Percentiles rank a stretch among this genome's conserved stretches.
phyloP scores from a whole-genome alignment of 2,329 filamentous ascomycete genomes.

The Torrubiella hemipterigena region DNA sequence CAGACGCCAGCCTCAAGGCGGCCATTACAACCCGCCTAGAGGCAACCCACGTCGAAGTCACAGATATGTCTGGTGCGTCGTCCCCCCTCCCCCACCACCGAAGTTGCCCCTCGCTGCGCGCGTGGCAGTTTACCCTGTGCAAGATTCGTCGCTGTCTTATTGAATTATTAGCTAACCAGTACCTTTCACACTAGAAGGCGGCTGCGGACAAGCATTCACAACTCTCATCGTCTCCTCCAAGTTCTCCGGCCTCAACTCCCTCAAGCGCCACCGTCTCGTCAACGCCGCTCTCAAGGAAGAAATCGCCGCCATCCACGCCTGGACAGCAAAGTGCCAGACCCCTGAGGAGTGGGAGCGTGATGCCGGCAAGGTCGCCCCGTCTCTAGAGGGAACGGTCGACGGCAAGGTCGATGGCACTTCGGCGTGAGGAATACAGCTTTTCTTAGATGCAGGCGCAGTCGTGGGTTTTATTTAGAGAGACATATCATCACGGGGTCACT shows the following conservation, averaged over 20 bases:
- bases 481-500: too few relatives aligned
- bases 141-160: too few relatives aligned
- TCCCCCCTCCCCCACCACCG: slow-evolving; percentile 1
- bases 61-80: slow-evolving; percentile 75
- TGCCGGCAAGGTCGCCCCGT: slow-evolving; percentile 24
- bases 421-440: slow-evolving; percentile 6
- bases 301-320: slow-evolving; percentile 85
- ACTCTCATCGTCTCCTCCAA: slow-evolving; percentile 50
- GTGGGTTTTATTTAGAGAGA: too few relatives aligned
- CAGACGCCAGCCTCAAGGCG: slow-evolving; percentile 56
- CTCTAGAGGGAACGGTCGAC: slow-evolving; percentile 29
- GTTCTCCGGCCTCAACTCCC: slow-evolving; percentile 60
- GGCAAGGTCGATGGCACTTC: slow-evolving; percentile 26
- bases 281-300: slow-evolving; percentile 75
- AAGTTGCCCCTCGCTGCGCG: not conserved
- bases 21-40: slow-evolving; percentile 60
- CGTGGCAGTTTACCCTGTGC: slow-evolving; percentile 1
- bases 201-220: slow-evolving; percentile 50
- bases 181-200: slow-evolving; percentile 30
- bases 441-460: not conserved
- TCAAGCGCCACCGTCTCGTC: slow-evolving; percentile 77
- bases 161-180: too few relatives aligned
- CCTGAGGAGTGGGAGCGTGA: slow-evolving; percentile 78
- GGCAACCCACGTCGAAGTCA: slow-evolving; percentile 73
- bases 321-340: slow-evolving; percentile 89